Evolutionary conservation across 2,329 filamentous ascomycete genomes (phyloP), one percentile per base, ranked within the genome.

Genomic region (Beauveria varroae): DNA sequence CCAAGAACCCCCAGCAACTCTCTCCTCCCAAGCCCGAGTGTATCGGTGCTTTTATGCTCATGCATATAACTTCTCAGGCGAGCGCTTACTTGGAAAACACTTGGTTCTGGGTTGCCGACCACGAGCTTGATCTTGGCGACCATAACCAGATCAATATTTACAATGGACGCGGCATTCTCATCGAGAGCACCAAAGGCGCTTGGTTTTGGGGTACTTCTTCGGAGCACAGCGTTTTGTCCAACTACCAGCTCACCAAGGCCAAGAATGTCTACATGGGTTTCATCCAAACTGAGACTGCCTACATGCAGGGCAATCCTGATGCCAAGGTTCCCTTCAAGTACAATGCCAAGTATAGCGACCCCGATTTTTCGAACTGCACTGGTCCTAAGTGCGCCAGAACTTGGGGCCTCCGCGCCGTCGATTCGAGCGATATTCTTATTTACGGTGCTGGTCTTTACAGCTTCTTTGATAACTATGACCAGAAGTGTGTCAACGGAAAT

Each of bases 21-120:
- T 85, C 88, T 56, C 73, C 75, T 3, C 82, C 87, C 65, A 86
- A 90, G 65, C 70, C 81, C 3, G 78, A 85, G 41, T 96, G 92
- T 75, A 81, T 88, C 43, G 92, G 87, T 40, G 84, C 90, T 28
- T 95, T 91, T 74, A 72, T 89, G 71, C 76, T 90, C 66, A 74
- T 90, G 46, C 87, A 90, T 72, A 70, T 90, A 56, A 88, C 86
- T 2, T 63, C 74, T n/a, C 71, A 79, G 40, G 81, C 83, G 57
- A 88, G 85, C 67, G 84, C 85, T 51, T 96, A 96, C 76, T 78
- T 96, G 50, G 93, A 97, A 79, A 96, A 96, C 77, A 86, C 81
- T 52, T 96, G 91, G 90, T 87, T 90, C 74, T 96, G 92, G 91
- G 88, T 91, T 52, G 86, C 92, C 3, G 92, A 96, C 72, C 92